Evolutionary conservation across 139 green algal species (phyloP).

Genomic region (Chlamydomonas schloesseri): DNA sequence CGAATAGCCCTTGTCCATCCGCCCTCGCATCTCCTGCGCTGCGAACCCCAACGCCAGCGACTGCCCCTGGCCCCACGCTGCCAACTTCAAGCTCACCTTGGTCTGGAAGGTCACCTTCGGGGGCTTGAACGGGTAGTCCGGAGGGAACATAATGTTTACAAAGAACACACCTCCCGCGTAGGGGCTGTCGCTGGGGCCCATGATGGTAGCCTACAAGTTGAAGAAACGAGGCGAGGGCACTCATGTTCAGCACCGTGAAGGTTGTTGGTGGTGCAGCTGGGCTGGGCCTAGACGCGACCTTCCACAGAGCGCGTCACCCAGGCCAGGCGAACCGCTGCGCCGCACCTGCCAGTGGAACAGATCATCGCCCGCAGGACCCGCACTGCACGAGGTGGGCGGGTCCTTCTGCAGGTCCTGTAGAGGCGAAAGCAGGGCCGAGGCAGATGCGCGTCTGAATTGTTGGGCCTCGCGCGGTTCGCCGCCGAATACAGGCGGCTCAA

Average conservation of each 20-base stretch:
- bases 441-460: too few species aligned
- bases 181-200: conserved; percentile 84
- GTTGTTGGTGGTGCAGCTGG: neutral
- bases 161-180: conserved; percentile 97
- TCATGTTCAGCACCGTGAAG: neutral
- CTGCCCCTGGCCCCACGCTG: neutral
- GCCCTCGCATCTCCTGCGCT: neutral
- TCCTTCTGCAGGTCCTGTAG: conserved; percentile 92
- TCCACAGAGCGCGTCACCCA: neutral
- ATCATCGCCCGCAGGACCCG: conserved; percentile 87
- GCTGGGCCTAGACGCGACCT: neutral
- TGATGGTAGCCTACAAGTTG: conserved; percentile 43
- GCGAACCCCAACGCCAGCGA: neutral
- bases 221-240: neutral
- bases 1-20: too few species aligned
- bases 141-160: conserved; percentile 94
- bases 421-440: neutral
- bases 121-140: conserved; percentile 92
- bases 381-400: conserved; percentile 92
- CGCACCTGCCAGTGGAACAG: conserved; percentile 94
- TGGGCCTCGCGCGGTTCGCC: too few species aligned
- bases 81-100: conserved; percentile 71
- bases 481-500: too few species aligned
- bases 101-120: conserved; percentile 96
- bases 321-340: neutral